Conservation (phyloP, 2,329 filamentous ascomycete species). For the Diaporthe vexans region DNA sequence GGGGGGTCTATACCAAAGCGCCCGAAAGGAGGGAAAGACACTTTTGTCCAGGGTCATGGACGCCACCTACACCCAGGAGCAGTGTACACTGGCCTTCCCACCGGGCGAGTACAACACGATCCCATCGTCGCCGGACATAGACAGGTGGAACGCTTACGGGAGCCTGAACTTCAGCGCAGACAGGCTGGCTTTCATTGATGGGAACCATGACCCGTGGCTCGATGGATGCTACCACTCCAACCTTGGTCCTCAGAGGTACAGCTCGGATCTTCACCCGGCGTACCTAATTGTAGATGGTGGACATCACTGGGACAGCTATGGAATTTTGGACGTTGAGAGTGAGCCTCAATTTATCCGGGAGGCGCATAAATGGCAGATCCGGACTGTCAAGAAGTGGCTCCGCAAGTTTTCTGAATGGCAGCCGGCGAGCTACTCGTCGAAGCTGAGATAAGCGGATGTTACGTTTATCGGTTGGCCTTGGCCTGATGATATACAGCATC, state of each 20-base stretch:
- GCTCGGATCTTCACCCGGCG: constrained; percentile 61
- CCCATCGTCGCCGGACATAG: constrained; percentile 58
- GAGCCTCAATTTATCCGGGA: constrained; percentile 66
- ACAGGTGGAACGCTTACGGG: constrained; percentile 61
- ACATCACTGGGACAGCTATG: constrained; percentile 66
- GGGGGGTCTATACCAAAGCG: constrained; percentile 63
- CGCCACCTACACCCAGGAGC: constrained; percentile 66
- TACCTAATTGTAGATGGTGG: constrained; percentile 64
- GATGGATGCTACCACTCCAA: constrained; percentile 65
- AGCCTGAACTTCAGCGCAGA: constrained; percentile 60
- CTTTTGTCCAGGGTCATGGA: constrained; percentile 63
- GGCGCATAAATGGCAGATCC: constrained; percentile 65
- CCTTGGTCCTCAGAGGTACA: constrained; percentile 53
- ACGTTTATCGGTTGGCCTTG: background rate
- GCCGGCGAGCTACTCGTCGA: constrained; percentile 5
- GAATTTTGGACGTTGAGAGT: constrained; percentile 53
- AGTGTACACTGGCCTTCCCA: constrained; percentile 68
- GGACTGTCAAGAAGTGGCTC: constrained; percentile 63
- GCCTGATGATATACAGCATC: background rate
- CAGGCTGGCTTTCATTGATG: constrained; percentile 65
- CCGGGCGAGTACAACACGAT: constrained; percentile 59
- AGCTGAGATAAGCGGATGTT: background rate
- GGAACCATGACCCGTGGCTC: constrained; percentile 65
- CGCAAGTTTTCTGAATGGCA: constrained; percentile 49
- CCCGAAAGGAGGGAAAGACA: constrained; percentile 57